A percentile compares a stretch with the other conserved stretches of the same genome.
Conservation (phyloP, 2,329 filamentous ascomycete species). For the Remersonia thermophila region DNA sequence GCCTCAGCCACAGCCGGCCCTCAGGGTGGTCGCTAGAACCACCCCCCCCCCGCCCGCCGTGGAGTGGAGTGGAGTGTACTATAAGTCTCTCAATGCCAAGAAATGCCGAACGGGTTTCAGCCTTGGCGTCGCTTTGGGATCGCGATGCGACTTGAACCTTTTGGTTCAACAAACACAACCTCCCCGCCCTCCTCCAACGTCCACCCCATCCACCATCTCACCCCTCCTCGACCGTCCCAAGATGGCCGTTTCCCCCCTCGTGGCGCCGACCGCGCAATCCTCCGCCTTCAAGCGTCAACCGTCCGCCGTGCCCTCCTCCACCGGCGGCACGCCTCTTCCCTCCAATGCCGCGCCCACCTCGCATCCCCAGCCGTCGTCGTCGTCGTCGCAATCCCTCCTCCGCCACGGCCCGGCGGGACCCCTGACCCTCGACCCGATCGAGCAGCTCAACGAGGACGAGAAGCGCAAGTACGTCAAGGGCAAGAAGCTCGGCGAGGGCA, state of each 20-base stretch:
- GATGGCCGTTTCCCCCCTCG: conserved; percentile 37
- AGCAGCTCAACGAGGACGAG: conserved; percentile 70
- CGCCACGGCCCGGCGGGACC: conserved; percentile 7
- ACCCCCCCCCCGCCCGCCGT: too few relatives aligned
- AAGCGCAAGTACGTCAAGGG: conserved; percentile 86
- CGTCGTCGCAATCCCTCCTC: conserved; percentile 5
- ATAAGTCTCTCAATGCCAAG: too few relatives aligned
- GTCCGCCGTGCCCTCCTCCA: conserved; percentile 20
- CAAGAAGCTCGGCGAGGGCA: conserved; percentile 88
- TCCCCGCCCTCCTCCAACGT: neutral
- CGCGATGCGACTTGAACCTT: too few relatives aligned
- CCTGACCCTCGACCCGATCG: conserved; percentile 48
- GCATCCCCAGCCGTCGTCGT: too few relatives aligned
- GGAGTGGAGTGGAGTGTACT: too few relatives aligned
- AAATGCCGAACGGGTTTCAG: conserved; percentile 6
- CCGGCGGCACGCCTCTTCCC: too few relatives aligned
- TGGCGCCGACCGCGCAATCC: conserved; percentile 23
- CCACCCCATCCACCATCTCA: conserved; percentile 1
- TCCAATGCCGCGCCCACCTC: too few relatives aligned
- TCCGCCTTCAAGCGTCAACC: conserved; percentile 19
- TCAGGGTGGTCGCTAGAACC: too few relatives aligned
- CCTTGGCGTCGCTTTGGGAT: too few relatives aligned
- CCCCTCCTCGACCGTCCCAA: conserved; percentile 1
- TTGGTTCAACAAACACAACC: neutral
- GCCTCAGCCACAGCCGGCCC: too few relatives aligned